Base-by-base conservation (phyloP, 2,329 filamentous ascomycete genomes). In the Neobulgaria alba region DNA sequence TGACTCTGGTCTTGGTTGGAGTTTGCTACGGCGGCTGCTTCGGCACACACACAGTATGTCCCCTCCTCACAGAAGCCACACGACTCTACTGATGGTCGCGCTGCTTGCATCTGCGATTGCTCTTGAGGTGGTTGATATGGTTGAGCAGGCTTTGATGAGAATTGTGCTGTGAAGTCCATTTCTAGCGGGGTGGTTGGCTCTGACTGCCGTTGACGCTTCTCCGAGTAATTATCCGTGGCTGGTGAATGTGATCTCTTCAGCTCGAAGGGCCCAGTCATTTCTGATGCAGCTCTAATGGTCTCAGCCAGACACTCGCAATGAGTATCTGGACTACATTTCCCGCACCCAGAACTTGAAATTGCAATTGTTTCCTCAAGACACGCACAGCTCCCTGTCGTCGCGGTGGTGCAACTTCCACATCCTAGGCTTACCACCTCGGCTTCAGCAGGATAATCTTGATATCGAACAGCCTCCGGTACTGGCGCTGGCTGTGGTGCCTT, bases 51-150 rank as follows among this genome's bases (percentile, higher is more conserved):
- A 57, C 85, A 92, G 53, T 85, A 85, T 0, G 82, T 88, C 3
- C 83, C 84, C 45, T 89, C 83, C 47, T 81, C 77, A 62, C 85
- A 92, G 64, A 92, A 92, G 5, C 85, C 85, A 59, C 85, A 92
- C 15, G 76, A 73, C 53, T 90, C 85, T 47, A 76, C 72, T 4
- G 73, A 64, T 59, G 58, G 42, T 51, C 57, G 42, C 50, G 58
- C 61, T 26, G 23, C 7, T 7, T 7, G 23, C 12, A 12, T 12
- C 7, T 7, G 7, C 29, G 18, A 12, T 17, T 19, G 10, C 18
- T 36, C 14, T 23, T 12, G 23, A 18, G 17, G 12, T 33, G 16
- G 29, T 19, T 35, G 16, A 12, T 4, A 3, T 29, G 10, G 20
- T 16, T 43, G 41, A 45, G 47, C 50, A 46, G 59, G 37, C 51